These are phyloP conservation scores for Saprolegnia diclina DNA, from an alignment of 352 stramenopile species.

Conservation along the genomic window DNA sequence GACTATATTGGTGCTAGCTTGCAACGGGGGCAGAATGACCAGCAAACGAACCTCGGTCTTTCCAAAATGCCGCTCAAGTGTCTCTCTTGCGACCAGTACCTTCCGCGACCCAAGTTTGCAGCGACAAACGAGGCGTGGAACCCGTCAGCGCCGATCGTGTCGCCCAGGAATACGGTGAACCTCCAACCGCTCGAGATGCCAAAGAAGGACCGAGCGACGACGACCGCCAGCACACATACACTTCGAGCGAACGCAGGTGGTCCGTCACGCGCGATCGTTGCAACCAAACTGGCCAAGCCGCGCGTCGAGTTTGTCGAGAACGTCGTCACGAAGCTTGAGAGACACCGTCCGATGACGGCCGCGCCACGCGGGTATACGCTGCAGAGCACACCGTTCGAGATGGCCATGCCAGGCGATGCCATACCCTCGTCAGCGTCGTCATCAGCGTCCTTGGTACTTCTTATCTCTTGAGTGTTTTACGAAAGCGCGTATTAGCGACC, in stretches of 20 bases:
- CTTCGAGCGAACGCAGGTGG: no score
- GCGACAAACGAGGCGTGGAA: not conserved
- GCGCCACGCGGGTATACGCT: not conserved
- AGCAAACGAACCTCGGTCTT: not conserved
- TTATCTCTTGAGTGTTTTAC: not conserved
- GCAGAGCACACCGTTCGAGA: not conserved
- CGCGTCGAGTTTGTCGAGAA: constrained; percentile 20
- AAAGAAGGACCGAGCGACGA: not conserved
- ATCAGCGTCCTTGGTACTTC: not conserved
- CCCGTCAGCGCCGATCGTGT: not conserved
- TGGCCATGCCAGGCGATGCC: not conserved
- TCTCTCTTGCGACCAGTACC: constrained; percentile 17
- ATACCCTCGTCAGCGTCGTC: not conserved
- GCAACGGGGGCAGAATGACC: not conserved
- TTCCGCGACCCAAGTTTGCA: not conserved
- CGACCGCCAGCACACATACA: no score
- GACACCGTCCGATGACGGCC: not conserved
- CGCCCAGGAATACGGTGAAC: not conserved
- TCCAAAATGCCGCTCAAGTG: constrained; percentile 16
- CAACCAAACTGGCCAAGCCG: not conserved
- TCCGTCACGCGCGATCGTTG: not conserved
- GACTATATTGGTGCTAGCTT: not conserved
- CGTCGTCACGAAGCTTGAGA: not conserved
- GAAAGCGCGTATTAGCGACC: no score
- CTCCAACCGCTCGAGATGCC: not conserved